Evolutionary conservation across 176 grass and related monocot species (phyloP), one percentile per base, ranked within the genome.

Genomic region (Stipa capillata): DNA sequence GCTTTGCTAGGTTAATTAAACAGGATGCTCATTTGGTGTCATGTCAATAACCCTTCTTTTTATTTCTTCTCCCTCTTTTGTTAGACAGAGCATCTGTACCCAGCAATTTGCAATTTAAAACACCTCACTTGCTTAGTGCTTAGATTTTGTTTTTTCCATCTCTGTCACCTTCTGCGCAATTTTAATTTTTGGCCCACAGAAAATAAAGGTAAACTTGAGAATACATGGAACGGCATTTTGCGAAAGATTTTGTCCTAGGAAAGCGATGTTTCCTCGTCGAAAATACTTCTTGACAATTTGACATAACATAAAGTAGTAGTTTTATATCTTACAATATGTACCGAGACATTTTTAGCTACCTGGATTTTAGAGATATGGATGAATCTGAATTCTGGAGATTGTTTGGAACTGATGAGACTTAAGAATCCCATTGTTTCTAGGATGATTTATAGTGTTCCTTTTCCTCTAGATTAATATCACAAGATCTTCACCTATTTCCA

Each of bases 1-100:
- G 69, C 84, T 84, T 87, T 90, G 69, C 56, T 86, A 85, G 82
- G 53, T 89, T 81, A 79, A 80, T 84, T 29, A 82, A 79, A 79
- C 76, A 39, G 21, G 75, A 72, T 87, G 78, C 82, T 28, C 72
- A 77, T 77, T 81, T 77, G 78, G 72, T 81, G 87, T 89, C 87
- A 72, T 71, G 82, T 90, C 84, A 70, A 66, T 27, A 83, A 62
- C 69, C 67, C 75, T 13, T 70, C 61, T 15, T 74, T 83, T 71
- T 50, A 42, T 76, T 35, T 51, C 56, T 16, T 58, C 65, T 25
- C 51, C 58, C 78, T 68, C 69, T 80, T 61, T 87, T 70, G 68
- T 21, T 83, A 72, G 71, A 72, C 44, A 61, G 36, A 64, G 87
- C 71, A 89, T 89, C 82, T 77, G 50, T 72, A 57, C 65, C 82